Evolutionary conservation across 345 rosid species (phyloP), one percentile per base, ranked within the genome.

Genomic region (Citrus glauca): DNA sequence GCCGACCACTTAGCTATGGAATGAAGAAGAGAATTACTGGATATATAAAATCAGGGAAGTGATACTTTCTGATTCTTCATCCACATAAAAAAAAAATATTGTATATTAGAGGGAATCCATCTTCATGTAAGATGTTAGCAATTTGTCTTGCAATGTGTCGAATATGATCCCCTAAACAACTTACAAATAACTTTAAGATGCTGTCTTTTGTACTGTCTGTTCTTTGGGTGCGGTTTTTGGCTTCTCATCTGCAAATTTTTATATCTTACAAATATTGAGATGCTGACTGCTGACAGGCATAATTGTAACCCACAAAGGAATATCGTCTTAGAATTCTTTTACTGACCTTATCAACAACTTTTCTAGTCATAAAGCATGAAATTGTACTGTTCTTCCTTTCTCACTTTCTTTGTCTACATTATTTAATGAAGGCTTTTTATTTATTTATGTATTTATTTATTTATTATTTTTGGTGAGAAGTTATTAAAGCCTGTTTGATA

Each of bases 121-220:
- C 65, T 60, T 73, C 50, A 22, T 19, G 28, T 35, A 9, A 63
- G 61, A 63, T 22, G 32, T 35, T 60, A 50, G 64, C 78, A 50
- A 66, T 66, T 79, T 81, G 84, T 79, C 81, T 67, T 56, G 62
- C 38, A 48, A 50, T 40, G 3, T 77, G 68, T 24, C 6, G 74
- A 74, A 25, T 6, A 20, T 9, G 38, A n/a, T 27, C 27, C 9
- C 24, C 37, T 10, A 24, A 64, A 59, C 22, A 27, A 42, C 30
- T 59, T 27, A 16, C 50, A 33, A 62, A 38, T 22, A 10, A 7
- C 38, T 48, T 64, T n/a, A 13, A 32, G 63, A 17, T 32, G 19
- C 7, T 64, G 62, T 13, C 48, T 13, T 48, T 74, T 74, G 70
- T 24, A 11, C 11, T 13, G 75, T 72, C 53, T 35, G 30, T 20